Evolutionary conservation across 106 monocot species (phyloP), one percentile per base, ranked within the genome.

Genomic region (Apostasia shenzhenica): DNA sequence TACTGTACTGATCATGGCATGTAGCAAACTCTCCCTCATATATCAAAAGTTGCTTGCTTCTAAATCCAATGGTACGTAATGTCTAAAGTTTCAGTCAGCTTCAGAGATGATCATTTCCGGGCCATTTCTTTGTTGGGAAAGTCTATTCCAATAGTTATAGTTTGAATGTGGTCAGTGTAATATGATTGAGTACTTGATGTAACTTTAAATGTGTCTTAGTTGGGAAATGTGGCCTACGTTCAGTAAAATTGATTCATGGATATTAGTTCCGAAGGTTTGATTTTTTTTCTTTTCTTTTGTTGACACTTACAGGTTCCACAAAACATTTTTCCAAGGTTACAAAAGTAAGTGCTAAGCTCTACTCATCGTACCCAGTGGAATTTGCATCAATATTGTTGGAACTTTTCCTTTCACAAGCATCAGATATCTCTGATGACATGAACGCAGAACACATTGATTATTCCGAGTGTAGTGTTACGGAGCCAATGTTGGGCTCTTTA

Each of bases 301-400:
- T 57, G 54, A 68, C 45, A 48, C 12, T 74, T 70, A 52, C 82
- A 97, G 97, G 71, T 69, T 72, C 58, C 26, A 65, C 61, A 42
- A 86, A 78, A 61, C 72, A 67, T 12, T 59, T 92, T 13, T 77
- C 82, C 12, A 92, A 77, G 73, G 67, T 66, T 12, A 73, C 72
- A 50, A 92, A 83, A 62, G 52, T 61, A 57, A 75, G 85, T 67
- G 58, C 77, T 64, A 74, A 83, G 42, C 61, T 92, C 1, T 97
- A 92, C 66, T 87, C 86, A 8, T 61, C 77, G 42, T 79, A 85
- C 78, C 86, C 92, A 3, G 76, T 55, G 44, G 89, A 92, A 78
- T 83, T 97, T 6, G 86, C 75, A 0, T 89, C 79, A 1, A 78
- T 82, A 37, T 50, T 97, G 54, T 62, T 92, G 72, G 92, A 89